Evolutionary conservation across 768 basidiomycete species (phyloP), one percentile per base, ranked within the genome.

Genomic region (Erythrobasidium yunnanense): DNA sequence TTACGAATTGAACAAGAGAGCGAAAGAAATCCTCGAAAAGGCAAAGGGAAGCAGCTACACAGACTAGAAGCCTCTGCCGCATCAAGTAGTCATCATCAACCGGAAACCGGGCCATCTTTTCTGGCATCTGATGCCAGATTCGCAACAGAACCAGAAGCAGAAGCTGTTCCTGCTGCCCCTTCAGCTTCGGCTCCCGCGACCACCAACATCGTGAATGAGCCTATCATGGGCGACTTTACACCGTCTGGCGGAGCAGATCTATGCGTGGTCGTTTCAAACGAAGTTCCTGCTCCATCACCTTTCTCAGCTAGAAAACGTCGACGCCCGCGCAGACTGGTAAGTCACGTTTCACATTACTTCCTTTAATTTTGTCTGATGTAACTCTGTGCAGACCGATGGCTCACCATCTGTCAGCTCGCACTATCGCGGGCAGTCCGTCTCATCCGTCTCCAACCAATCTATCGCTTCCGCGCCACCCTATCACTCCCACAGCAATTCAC

Each of bases 381-480:
- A 22, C 27, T 33, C 7, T 46, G 5, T 42, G 4, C 7, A 47
- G 25, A 62, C 35, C 18, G 13, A 46, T 49, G 45, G 60, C 47
- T 6, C 27, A 50, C 60, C 60, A 25, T 63, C 60, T 27, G n/a
- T n/a, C n/a, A n/a, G n/a, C n/a, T n/a, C n/a, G n/a, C 27, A 51
- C 20, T 29, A 30, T 2, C 8, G 60, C 6, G 60, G 60, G 23
- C 60, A 63, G 38, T 63, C 60, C 2, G 60, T 63, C 8, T 18
- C 27, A n/a, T 67, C 55, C 11, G 38, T 70, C 18, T 73, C 72
- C 15, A 71, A 63, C 8, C 68, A 66, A 6, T 70, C 71, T 7
- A 66, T 51, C 23, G 65, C 69, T 11, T 73, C 72, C 15, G 69
- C 17, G 55, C 70, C 25, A 23, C 58, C 29, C 58, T 52, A 45